phyloP scores from a whole-genome alignment of 2,329 filamentous ascomycete genomes.

The Metarhizium rileyi region DNA sequence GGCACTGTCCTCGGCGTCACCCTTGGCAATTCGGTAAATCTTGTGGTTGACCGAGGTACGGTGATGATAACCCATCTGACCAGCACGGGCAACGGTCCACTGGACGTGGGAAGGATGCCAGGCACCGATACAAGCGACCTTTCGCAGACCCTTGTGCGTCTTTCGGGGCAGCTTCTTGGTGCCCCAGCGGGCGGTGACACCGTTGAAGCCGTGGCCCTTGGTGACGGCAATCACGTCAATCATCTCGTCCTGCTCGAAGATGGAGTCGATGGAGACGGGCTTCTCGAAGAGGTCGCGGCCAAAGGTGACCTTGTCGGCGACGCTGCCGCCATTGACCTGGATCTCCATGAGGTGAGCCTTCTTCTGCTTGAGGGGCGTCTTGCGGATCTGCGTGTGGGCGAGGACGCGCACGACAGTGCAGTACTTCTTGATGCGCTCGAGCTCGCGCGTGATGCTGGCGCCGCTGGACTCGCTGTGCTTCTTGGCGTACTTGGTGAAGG shows the following conservation, averaged over 20 bases:
- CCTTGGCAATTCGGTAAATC: slow-evolving; percentile 98
- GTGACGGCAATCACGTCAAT: slow-evolving; percentile 98
- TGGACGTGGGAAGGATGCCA: slow-evolving; percentile 99
- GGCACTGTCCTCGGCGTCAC: slow-evolving; percentile 79
- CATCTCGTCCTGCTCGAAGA: slow-evolving; percentile 99
- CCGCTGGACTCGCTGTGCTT: slow-evolving; percentile 94
- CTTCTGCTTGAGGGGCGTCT: slow-evolving; percentile 99
- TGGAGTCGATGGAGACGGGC: slow-evolving; percentile 81
- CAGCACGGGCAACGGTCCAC: slow-evolving; percentile 99
- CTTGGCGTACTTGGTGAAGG: slow-evolving; percentile 99
- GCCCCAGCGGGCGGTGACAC: slow-evolving; percentile 96
- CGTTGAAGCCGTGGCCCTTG: slow-evolving; percentile 98
- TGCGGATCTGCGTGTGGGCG: slow-evolving; percentile 98
- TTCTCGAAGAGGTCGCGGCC: slow-evolving; percentile 97
- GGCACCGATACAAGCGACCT: slow-evolving; percentile 99
- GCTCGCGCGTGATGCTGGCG: slow-evolving; percentile 85
- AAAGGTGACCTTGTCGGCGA: slow-evolving; percentile 96
- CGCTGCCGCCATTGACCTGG: slow-evolving; percentile 95
- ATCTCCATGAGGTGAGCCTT: slow-evolving; percentile 99
- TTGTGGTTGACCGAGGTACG: slow-evolving; percentile 99
- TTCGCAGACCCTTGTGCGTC: slow-evolving; percentile 99
- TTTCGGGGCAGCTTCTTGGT: slow-evolving; percentile 99
- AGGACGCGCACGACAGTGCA: slow-evolving; percentile 98
- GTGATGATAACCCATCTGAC: slow-evolving; percentile 99
- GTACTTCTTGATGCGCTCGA: slow-evolving; percentile 99